These are phyloP conservation scores for Cicer cuneatum DNA, from an alignment of 306 rosid species.

Conservation along the genomic window DNA sequence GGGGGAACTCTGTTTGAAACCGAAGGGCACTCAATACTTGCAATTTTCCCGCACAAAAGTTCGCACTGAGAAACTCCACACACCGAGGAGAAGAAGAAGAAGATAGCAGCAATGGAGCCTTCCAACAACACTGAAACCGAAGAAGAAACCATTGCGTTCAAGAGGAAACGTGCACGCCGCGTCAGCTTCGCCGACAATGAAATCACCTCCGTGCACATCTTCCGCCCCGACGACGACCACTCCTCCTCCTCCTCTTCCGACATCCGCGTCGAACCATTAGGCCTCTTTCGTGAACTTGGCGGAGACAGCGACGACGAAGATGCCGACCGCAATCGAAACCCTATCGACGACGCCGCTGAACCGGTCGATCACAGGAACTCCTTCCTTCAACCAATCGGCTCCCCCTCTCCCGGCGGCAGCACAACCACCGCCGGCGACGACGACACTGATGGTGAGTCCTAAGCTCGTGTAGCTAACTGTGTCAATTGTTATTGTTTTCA, in stretches of 20 bases:
- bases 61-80: background rate
- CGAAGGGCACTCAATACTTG: no score
- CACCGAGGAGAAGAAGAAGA: background rate
- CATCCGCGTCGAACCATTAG: conserved; percentile 54
- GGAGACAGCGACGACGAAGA: conserved; percentile 65
- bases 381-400: conserved; percentile 47
- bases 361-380: conserved; percentile 38
- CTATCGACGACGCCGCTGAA: conserved; percentile 31
- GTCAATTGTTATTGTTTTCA: background rate
- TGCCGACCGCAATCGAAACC: background rate
- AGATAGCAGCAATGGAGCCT: conserved; percentile 55
- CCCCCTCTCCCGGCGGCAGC: conserved; percentile 56
- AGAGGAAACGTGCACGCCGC: conserved; percentile 74
- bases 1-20: background rate
- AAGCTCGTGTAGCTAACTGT: conserved; percentile 1
- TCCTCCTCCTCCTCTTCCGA: conserved; percentile 62
- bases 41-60: conserved; percentile 30
- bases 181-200: conserved; percentile 97
- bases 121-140: conserved; percentile 63
- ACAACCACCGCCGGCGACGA: conserved; percentile 42
- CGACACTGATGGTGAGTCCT: conserved; percentile 44
- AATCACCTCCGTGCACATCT: conserved; percentile 89
- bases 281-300: conserved; percentile 65
- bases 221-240: conserved; percentile 76
- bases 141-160: conserved; percentile 56